Conservation (phyloP, 768 basidiomycete genomes). For the Lentinula edodes region DNA sequence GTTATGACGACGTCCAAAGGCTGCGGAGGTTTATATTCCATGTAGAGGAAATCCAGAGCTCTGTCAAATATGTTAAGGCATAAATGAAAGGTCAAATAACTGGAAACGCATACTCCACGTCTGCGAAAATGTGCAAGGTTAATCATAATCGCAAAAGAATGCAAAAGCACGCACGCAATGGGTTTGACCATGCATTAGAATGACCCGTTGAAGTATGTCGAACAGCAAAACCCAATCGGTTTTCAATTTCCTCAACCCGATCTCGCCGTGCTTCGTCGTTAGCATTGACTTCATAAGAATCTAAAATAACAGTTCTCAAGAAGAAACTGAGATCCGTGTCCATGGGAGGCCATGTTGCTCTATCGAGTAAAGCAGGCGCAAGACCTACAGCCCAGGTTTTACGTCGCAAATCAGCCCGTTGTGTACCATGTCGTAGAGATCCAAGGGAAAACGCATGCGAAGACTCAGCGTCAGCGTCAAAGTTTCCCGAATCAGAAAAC, state of each 20-base stretch:
- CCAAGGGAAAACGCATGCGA: conserved; percentile 8
- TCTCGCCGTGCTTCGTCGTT: conserved; percentile 26
- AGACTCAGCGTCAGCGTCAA: conserved; percentile 25
- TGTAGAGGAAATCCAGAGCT: conserved; percentile 84
- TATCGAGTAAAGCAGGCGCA: conserved; percentile 63
- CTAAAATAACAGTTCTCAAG: conserved; percentile 79
- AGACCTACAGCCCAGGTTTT: conserved; percentile 65
- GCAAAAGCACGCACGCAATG: conserved; percentile 54
- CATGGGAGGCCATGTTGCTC: conserved; percentile 82
- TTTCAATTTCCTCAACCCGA: conserved; percentile 59
- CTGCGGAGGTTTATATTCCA: conserved; percentile 86
- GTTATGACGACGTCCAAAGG: conserved; percentile 72
- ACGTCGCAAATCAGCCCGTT: conserved; percentile 20
- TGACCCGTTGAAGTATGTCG: conserved; percentile 62
- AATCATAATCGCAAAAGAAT: not conserved
- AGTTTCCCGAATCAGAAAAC: conserved; percentile 68
- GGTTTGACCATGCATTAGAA: conserved; percentile 76
- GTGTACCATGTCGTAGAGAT: conserved; percentile 25
- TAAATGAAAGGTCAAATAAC: no score
- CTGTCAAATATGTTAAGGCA: conserved; percentile 27
- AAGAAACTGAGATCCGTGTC: conserved; percentile 82
- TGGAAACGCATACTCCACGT: conserved; percentile 26
- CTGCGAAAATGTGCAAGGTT: conserved; percentile 8
- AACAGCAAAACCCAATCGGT: conserved; percentile 80
- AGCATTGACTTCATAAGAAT: conserved; percentile 50